Base-by-base conservation (phyloP, 805 yeast species). In the Clavispora carvajalis region DNA sequence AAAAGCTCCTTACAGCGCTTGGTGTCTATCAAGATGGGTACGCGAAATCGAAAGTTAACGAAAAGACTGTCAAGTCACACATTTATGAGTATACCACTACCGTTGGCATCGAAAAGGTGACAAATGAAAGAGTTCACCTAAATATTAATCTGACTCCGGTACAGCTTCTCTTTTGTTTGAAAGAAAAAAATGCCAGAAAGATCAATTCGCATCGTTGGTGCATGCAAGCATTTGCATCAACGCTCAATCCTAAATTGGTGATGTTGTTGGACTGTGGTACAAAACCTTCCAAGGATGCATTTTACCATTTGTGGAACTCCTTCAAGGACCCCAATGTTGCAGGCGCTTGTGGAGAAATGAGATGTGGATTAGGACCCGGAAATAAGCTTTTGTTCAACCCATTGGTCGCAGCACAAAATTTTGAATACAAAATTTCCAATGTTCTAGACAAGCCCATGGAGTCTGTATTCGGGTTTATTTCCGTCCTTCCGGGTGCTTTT, bases 151-250 rank as follows among this genome's bases (percentile, higher is more conserved):
- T 75, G 44, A 73, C 73, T 17, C 99, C 99, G 0, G 83, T 89
- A 9, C 98, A 91, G 61, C 68, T 93, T 63, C 60, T 91, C 19
- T 90, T 90, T 60, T 91, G 96, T 54, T 66, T 91, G 54, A 91
- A 91, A 58, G 98, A 91, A 56, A 79, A 81, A 55, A 91, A 91
- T 60, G 80, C 84, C 50, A 81, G 85, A 58, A 91, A 91, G 57
- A 91, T 91, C 60, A 91, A 91, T 62, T 88, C 96, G 3, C 99
- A 91, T 64, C 76, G 97, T 53, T 91, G 99, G 99, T 89, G 95
- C 22, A 81, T 91, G 63, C 93, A 91, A 61, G 95, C 95, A 2
- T 87, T 91, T 67, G 86, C 89, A 11, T 85, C 90, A 24, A 71
- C 84, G 22, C 65, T 91, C 39, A 73, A 84, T 38, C 98, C 99